Evolutionary conservation across 345 rosid species (phyloP).

Genomic region (Firmiana major): DNA sequence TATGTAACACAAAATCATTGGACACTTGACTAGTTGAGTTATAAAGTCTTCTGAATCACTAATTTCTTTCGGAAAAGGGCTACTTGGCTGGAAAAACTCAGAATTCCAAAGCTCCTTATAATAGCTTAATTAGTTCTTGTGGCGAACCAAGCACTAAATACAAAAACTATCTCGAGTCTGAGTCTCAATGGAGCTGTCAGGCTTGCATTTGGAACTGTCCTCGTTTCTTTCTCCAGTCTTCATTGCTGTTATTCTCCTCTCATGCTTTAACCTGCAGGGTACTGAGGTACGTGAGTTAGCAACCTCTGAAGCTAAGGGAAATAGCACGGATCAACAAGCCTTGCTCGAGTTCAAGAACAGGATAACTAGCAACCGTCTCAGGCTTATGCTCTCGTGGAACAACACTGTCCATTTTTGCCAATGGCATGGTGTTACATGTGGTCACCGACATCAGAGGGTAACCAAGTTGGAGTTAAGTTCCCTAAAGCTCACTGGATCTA

Average conservation of each 20-base stretch:
- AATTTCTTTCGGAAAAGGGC: too few relatives aligned
- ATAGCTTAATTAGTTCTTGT: too few relatives aligned
- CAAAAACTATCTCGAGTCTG: too few relatives aligned
- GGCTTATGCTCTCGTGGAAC: slow-evolving; percentile 23
- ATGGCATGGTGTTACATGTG: slow-evolving; percentile 30
- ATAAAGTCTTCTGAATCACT: too few relatives aligned
- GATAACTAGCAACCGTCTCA: background rate
- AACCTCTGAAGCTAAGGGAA: background rate
- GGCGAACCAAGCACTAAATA: too few relatives aligned
- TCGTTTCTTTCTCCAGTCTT: background rate
- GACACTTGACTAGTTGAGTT: too few relatives aligned
- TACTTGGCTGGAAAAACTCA: too few relatives aligned
- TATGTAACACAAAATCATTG: too few relatives aligned
- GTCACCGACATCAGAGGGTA: slow-evolving; percentile 23
- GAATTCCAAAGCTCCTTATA: too few relatives aligned
- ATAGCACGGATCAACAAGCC: slow-evolving; percentile 3
- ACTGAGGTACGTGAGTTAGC: background rate
- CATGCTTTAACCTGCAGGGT: background rate
- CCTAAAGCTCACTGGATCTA: background rate
- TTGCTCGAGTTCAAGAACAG: slow-evolving; percentile 2
- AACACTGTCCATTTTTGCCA: slow-evolving; percentile 17
- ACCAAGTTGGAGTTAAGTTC: slow-evolving; percentile 12
- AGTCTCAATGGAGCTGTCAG: too few relatives aligned
- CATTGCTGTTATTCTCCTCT: background rate
- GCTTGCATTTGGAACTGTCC: too few relatives aligned